Conservation (phyloP, 805 yeast genomes). For the Saccharomycopsis oosterbeekiorum region DNA sequence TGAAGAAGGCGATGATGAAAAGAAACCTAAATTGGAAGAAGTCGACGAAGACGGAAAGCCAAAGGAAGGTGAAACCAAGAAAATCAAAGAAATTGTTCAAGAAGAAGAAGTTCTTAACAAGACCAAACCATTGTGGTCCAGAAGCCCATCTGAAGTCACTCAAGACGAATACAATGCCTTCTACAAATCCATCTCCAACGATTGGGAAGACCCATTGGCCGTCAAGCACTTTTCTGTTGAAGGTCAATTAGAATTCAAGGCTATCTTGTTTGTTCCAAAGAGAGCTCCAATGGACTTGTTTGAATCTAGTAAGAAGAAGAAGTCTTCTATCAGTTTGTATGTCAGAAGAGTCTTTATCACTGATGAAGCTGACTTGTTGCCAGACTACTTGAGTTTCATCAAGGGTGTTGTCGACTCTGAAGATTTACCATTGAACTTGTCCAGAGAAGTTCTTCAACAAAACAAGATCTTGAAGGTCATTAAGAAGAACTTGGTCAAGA, state of each 20-base stretch:
- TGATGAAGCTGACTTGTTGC: constrained; percentile 98
- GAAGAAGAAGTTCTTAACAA: constrained; percentile 98
- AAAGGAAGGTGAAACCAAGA: constrained; percentile 71
- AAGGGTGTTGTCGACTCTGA: constrained; percentile 99
- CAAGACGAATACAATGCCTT: constrained; percentile 98
- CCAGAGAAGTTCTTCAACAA: constrained; percentile 99
- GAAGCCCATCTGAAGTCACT: constrained; percentile 95
- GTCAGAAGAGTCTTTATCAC: constrained; percentile 99
- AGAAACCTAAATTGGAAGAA: constrained; percentile 68
- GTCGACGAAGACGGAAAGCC: constrained; percentile 65
- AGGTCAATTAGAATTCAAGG: constrained; percentile 99
- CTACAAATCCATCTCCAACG: constrained; percentile 98
- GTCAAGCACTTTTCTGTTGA: constrained; percentile 99
- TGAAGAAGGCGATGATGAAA: constrained; percentile 43
- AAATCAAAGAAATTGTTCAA: constrained; percentile 82
- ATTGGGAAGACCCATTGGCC: constrained; percentile 99
- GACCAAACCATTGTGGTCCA: constrained; percentile 98
- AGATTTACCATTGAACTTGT: constrained; percentile 98
- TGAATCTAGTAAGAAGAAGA: constrained; percentile 93
- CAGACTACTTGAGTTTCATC: constrained; percentile 96
- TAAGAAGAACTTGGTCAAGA: constrained; percentile 98
- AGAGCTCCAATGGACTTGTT: constrained; percentile 99
- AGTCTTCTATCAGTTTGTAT: constrained; percentile 95
- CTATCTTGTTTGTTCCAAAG: constrained; percentile 94
- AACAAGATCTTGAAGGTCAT: constrained; percentile 99